Base-by-base conservation (phyloP, 345 rosid genomes). In the Citrus unshiu region DNA sequence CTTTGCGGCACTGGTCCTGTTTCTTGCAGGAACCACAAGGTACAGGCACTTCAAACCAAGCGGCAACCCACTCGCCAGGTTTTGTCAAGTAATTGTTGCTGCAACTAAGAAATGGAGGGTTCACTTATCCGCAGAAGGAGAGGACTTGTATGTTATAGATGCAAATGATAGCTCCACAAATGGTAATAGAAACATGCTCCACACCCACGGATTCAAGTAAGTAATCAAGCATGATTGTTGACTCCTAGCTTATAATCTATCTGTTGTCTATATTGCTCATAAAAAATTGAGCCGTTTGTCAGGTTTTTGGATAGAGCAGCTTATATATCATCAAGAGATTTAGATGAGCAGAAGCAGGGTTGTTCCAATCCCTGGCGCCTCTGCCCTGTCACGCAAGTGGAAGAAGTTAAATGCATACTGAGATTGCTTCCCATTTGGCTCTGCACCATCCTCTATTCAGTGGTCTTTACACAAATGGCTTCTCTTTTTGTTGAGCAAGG, bases 401-500 rank as follows among this genome's bases (percentile, higher is more conserved):
- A 97, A 78, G 99, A 97, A 89, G 98, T 97, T 81, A 97, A 97
- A 86, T 94, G 98, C 88, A 88, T 97, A 77, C 87, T 97, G 37
- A 92, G 98, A 78, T 83, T 97, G 51, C 86, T 97, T 63, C 99
- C 99, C 2, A 92, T 97, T 63, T 97, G 99, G 99, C 92, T 97
- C 64, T 97, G 99, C 87, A 94, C 99, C 81, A 93, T 97, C 68
- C 68, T 94, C 70, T 97, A 97, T 89, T 96, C 99, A 0, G 98
- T 96, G 1, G 98, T 92, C 75, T 96, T 96, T 84, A 96, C 99
- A 6, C 99, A 97, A 81, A 97, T 97, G 99, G 99, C 99, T 24
- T 97, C 99, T 49, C 88, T 97, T 21, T 97, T 97, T 58, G 99
- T 97, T 24, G 99, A 92, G 84, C 99, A 97, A 92, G 99, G 99